Evolutionary conservation across 1,284 basidiomycete genomes (phyloP), one percentile per base, ranked within the genome.

Genomic region (Gomphus sp.): DNA sequence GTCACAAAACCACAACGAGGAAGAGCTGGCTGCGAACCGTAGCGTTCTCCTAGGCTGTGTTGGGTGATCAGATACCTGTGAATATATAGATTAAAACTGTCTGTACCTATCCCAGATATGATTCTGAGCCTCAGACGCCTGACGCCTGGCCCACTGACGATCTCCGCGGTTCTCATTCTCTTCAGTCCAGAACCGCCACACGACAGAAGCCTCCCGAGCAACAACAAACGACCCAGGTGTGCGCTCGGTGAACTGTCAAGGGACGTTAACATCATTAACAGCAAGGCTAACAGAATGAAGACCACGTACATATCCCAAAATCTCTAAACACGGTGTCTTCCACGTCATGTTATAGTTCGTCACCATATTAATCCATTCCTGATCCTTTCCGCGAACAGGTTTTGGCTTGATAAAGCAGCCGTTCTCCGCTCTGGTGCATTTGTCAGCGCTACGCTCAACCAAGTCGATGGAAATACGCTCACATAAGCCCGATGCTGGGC

Each of bases 101-200:
- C 14, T 71, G 52, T 44, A 80, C 80, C 80, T 82, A 69, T 91
- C 90, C 69, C 89, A 93, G 63, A 94, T 90, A 68, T 93, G 87
- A 70, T 93, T 93, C 71, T 93, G 91, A 28, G 91, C 91, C 69
- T 93, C 92, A 0, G 89, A 89, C 2, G 91, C 90, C 69, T 93
- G 91, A 28, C 91, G 75, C 33, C 85, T 79, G 0, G 90, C 90
- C 91, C 91, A 93, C 62, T 81, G 81, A 9, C 82, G 77, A 64
- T 86, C 84, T 0, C 79, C 70, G 41, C 76, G 73, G 52, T 80
- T 76, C 28, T 66, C 63, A 28, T 73, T 68, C 12, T 75, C 71
- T 4, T 78, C 81, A 2, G 80, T 84, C 82, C 85, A 90, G 76
- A 88, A 94, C 1, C 89, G 80, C 89, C 90, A 93, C 4, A 91